These are phyloP conservation scores for Cryptococcus amylolentus DNA, from an alignment of 1,284 basidiomycete genomes.

Conservation along the genomic window DNA sequence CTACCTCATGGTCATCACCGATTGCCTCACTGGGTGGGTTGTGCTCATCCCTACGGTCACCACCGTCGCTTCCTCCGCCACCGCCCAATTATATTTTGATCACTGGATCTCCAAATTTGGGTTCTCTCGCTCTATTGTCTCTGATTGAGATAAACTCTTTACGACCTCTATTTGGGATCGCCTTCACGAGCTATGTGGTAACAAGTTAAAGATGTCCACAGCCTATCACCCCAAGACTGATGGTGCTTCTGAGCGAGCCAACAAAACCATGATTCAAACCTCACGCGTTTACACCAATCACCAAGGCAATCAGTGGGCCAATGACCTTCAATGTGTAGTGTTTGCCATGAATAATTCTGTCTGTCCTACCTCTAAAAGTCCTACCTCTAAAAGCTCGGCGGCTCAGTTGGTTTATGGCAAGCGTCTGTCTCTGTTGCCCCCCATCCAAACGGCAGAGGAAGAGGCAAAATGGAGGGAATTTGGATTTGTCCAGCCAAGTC, in stretches of 20 bases:
- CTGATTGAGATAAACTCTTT: background rate
- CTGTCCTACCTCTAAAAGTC: too few species aligned
- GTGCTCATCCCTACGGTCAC: background rate
- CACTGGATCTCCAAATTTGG: background rate
- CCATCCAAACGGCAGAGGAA: too few species aligned
- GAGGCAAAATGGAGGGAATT: too few species aligned
- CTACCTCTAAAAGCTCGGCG: background rate
- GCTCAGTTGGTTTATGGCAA: background rate
- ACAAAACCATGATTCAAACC: constrained; percentile 1
- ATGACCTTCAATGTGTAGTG: background rate
- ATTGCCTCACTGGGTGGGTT: background rate
- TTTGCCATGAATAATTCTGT: background rate
- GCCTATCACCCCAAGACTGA: background rate
- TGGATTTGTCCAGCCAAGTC: too few species aligned
- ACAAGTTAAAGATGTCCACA: background rate
- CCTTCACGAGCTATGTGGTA: background rate
- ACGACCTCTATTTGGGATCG: background rate
- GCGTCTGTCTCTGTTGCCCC: background rate
- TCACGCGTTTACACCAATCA: background rate
- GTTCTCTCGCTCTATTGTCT: background rate
- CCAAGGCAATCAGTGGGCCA: background rate
- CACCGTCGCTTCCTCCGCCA: background rate
- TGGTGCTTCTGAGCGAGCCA: background rate
- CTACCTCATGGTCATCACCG: constrained; percentile 1
- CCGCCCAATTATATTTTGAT: background rate